Conservation (phyloP, 176 grass and related monocot genomes). For the Tillandsia fasciculata region DNA sequence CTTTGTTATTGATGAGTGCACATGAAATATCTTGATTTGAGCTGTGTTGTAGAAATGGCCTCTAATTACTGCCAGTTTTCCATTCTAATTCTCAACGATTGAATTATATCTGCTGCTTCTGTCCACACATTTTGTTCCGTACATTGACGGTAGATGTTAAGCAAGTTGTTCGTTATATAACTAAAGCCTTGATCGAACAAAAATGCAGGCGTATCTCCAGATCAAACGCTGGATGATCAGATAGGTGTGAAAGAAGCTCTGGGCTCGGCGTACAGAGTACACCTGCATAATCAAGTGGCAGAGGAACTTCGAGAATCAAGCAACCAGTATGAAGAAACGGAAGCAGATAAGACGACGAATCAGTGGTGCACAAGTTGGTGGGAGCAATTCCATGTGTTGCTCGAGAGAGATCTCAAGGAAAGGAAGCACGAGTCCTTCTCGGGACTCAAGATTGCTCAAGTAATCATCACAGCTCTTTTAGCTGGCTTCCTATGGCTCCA, state of each 20-base stretch:
- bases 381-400: constrained; percentile 35
- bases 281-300: constrained; percentile 10
- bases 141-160: too few species aligned
- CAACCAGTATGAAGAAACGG: constrained; percentile 7
- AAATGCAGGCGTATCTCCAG: constrained; percentile 12
- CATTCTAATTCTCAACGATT: too few species aligned
- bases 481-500: constrained; percentile 30
- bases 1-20: too few species aligned
- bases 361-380: constrained; percentile 41
- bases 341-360: constrained; percentile 10
- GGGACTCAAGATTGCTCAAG: constrained; percentile 21
- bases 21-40: too few species aligned
- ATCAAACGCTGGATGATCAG: constrained; percentile 12
- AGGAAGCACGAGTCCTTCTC: constrained; percentile 37
- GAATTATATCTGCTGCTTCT: too few species aligned
- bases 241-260: constrained; percentile 20
- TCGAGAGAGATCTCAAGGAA: constrained; percentile 37
- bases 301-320: constrained; percentile 20
- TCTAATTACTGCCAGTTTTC: too few species aligned
- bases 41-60: too few species aligned
- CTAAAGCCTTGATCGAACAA: not conserved
- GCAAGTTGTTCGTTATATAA: too few species aligned
- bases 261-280: constrained; percentile 17
- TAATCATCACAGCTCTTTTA: constrained; percentile 15
- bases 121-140: too few species aligned